phyloP scores from a whole-genome alignment of 352 stramenopile species.

The Phytophthora sansomeana region DNA sequence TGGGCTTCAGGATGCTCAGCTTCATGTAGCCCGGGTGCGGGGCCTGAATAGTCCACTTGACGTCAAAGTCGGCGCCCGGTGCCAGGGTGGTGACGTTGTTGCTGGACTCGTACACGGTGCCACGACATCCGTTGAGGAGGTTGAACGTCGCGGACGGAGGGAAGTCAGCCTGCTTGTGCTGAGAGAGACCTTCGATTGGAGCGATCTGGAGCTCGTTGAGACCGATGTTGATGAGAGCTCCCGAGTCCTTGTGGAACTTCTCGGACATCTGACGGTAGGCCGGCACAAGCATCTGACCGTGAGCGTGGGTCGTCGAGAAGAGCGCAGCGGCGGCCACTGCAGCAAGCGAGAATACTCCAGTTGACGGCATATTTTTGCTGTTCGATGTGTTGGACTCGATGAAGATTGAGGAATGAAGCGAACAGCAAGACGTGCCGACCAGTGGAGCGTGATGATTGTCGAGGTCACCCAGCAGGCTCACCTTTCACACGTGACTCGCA shows the following conservation, averaged over 20 bases:
- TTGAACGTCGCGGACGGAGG: constrained; percentile 41
- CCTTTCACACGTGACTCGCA: neutral
- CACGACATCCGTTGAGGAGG: constrained; percentile 47
- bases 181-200: constrained; percentile 36
- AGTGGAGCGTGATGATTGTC: constrained; percentile 1
- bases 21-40: constrained; percentile 62
- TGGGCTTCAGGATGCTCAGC: constrained; percentile 63
- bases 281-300: constrained; percentile 35
- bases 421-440: constrained; percentile 20
- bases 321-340: constrained; percentile 19
- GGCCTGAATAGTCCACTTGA: constrained; percentile 56
- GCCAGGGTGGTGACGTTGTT: constrained; percentile 42
- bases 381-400: constrained; percentile 17
- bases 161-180: constrained; percentile 41
- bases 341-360: constrained; percentile 18
- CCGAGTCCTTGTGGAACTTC: constrained; percentile 34
- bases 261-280: constrained; percentile 29
- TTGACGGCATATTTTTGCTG: constrained; percentile 37
- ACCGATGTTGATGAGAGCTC: constrained; percentile 43
- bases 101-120: constrained; percentile 43
- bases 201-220: constrained; percentile 41
- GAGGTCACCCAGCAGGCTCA: neutral
- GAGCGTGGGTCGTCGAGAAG: constrained; percentile 24
- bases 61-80: constrained; percentile 35
- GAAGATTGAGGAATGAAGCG: constrained; percentile 39